Base-by-base conservation (phyloP, 306 rosid species). In the Canavalia gladiata region DNA sequence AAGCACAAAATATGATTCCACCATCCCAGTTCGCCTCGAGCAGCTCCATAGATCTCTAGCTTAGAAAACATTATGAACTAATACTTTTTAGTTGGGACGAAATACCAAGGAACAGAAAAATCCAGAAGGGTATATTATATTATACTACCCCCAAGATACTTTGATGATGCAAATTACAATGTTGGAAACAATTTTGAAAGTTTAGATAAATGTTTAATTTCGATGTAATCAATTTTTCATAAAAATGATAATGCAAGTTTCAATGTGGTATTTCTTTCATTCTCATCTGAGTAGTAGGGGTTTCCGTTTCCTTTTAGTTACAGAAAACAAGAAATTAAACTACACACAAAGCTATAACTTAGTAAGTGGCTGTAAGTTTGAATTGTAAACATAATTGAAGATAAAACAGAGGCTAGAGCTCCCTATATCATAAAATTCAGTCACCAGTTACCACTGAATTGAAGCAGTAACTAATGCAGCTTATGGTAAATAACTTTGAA, bases 21-120 rank as follows among this genome's bases (percentile, higher is more conserved):
- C 90, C 6, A 84, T 89, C 6, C 90, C 87, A 1, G 81, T 28
- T 18, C 88, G 82, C n/a, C 72, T 83, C 81, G 82, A 70, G 65
- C 81, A 68, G 72, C 81, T 87, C 42, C 90, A 12, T 37, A 80
- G 90, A 80, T 39, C 55, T 59, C 86, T 65, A 81, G 73, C 59
- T 49, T 62, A 68, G 66, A 8, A 6, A 64, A 50, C 11, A 58
- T 56, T 2, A 49, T 1, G 9, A 8, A 56, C 4, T 6, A 45
- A 45, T 45, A 45, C 1, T 45, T 5, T 45, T 45, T 5, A 45
- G 47, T 3, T 30, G 18, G 1, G 58, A 2, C 30, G 5, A 55
- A 4, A 41, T 55, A 5, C 10, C 0, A 6, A 46, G 42, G 33
- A 56, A 75, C n/a, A n/a, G 11, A 29, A 28, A 75, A 68, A 47